These are phyloP conservation scores for Styphnolobium japonicum DNA, from an alignment of 306 rosid genomes.

Conservation along the genomic window DNA sequence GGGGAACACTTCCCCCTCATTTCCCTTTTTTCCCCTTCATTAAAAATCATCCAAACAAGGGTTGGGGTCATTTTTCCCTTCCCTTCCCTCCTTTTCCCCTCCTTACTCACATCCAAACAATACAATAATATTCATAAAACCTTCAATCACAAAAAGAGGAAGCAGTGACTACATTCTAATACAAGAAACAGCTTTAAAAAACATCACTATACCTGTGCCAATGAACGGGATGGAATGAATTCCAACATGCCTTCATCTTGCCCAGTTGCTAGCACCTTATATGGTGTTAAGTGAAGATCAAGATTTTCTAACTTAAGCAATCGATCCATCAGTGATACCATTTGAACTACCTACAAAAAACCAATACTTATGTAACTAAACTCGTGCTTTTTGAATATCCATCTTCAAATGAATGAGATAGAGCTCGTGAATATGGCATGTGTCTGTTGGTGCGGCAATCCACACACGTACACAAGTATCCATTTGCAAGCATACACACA, in stretches of 20 bases:
- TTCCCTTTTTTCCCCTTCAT: too few relatives aligned
- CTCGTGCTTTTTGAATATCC: neutral
- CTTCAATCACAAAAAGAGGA: neutral
- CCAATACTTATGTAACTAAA: conserved; percentile 29
- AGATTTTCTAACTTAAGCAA: conserved; percentile 92
- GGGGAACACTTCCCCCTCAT: too few relatives aligned
- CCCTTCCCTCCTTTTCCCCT: too few relatives aligned
- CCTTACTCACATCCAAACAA: too few relatives aligned
- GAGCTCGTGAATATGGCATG: neutral
- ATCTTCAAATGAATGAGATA: conserved; percentile 3
- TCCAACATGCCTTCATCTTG: conserved; percentile 99
- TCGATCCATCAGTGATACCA: conserved; percentile 98
- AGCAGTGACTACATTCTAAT: conserved; percentile 14
- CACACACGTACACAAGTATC: neutral
- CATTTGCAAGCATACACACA: neutral
- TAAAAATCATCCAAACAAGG: too few relatives aligned
- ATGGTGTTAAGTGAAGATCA: conserved; percentile 88
- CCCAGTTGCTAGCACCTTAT: conserved; percentile 93
- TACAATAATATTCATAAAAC: neutral
- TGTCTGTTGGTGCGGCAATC: neutral
- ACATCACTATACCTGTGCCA: conserved; percentile 63
- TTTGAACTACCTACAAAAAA: conserved; percentile 83
- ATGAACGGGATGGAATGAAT: conserved; percentile 86
- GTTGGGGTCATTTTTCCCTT: too few relatives aligned
- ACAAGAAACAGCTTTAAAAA: conserved; percentile 12